These are phyloP conservation scores for Botryotinia narcissicola DNA, from an alignment of 2,329 filamentous ascomycete species.

Conservation along the genomic window DNA sequence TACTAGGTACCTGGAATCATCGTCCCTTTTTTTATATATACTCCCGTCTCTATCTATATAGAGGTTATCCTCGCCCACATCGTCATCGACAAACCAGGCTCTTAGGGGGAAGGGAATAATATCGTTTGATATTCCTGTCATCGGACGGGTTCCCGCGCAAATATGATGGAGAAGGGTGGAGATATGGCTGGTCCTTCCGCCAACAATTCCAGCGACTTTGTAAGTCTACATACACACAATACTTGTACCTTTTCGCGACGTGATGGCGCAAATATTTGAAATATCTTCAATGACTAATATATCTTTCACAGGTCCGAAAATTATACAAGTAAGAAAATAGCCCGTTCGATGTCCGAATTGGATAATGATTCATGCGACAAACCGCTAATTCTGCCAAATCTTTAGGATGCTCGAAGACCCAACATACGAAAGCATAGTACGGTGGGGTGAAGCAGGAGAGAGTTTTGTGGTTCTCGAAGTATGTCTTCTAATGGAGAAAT, in stretches of 20 bases:
- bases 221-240: slow-evolving; percentile 52
- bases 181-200: slow-evolving; percentile 41
- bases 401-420: slow-evolving; percentile 93
- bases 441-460: slow-evolving; percentile 93
- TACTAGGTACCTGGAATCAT: neutral
- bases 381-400: slow-evolving; percentile 25
- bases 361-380: slow-evolving; percentile 36
- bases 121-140: neutral
- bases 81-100: neutral
- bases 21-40: neutral
- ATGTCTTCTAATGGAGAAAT: slow-evolving; percentile 36
- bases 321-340: slow-evolving; percentile 77
- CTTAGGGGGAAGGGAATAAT: neutral
- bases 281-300: slow-evolving; percentile 24
- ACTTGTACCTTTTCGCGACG: neutral
- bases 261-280: neutral
- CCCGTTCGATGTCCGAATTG: neutral
- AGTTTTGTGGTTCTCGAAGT: slow-evolving; percentile 98
- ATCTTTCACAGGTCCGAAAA: slow-evolving; percentile 75
- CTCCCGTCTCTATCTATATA: neutral
- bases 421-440: slow-evolving; percentile 84
- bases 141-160: slow-evolving; percentile 3
- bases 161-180: slow-evolving; percentile 37
- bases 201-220: slow-evolving; percentile 94
- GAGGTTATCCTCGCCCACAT: slow-evolving; percentile 5